Conservation (phyloP, 2,329 filamentous ascomycete species). For the Magnaporthales sp. region DNA sequence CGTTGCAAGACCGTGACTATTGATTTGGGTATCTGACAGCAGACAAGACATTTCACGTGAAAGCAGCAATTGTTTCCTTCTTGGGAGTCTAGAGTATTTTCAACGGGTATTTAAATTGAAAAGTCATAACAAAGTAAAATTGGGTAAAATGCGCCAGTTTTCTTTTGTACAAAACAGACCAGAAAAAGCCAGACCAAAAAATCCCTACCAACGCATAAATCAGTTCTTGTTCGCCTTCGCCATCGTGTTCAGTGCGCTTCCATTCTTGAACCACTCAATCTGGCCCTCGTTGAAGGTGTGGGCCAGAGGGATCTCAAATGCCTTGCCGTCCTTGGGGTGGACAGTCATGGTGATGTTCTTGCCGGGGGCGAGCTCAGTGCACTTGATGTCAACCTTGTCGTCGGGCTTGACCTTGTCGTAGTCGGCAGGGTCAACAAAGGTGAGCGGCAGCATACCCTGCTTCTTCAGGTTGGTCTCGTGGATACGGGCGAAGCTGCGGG, state of each 20-base stretch:
- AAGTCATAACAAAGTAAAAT: not conserved
- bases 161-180: not conserved
- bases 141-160: slow-evolving; percentile 2
- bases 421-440: slow-evolving; percentile 87
- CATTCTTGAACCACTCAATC: slow-evolving; percentile 99
- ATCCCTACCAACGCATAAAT: not conserved
- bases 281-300: slow-evolving; percentile 99
- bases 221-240: slow-evolving; percentile 49
- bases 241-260: slow-evolving; percentile 97
- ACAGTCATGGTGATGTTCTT: slow-evolving; percentile 88
- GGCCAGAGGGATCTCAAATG: slow-evolving; percentile 74
- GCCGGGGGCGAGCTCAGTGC: slow-evolving; percentile 83
- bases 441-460: slow-evolving; percentile 99
- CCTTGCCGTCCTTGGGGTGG: slow-evolving; percentile 77
- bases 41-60: not conserved
- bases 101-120: not conserved
- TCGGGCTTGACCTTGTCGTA: slow-evolving; percentile 95
- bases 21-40: too few relatives aligned
- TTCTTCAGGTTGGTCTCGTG: slow-evolving; percentile 99
- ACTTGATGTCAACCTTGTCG: slow-evolving; percentile 83
- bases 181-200: not conserved
- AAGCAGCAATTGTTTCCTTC: not conserved
- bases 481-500: slow-evolving; percentile 93
- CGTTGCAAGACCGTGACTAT: not conserved
- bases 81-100: not conserved